Percentiles rank a stretch among this genome's conserved stretches.
phyloP scores from a whole-genome alignment of 345 rosid genomes.

The Mallotus nudiflorus region DNA sequence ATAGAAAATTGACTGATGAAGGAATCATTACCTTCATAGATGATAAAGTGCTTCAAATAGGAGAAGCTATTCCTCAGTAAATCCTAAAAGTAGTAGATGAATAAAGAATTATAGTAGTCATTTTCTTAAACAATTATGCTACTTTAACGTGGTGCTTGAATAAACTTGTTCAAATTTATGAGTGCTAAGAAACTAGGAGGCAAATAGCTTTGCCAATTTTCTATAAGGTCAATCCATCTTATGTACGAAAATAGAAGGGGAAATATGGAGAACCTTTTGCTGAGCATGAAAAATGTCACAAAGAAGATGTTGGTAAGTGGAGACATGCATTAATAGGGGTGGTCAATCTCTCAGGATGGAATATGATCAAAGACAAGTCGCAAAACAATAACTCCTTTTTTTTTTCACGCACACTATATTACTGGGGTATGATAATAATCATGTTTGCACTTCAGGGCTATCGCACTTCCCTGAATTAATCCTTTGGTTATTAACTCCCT shows the following conservation, averaged over 20 bases:
- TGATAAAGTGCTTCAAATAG: background rate
- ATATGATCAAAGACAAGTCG: constrained; percentile 8
- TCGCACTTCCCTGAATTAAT: too few relatives aligned
- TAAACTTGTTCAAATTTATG: background rate
- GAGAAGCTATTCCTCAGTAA: background rate
- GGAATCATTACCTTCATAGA: background rate
- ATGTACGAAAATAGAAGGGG: background rate
- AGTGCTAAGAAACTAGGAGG: background rate
- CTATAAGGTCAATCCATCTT: background rate
- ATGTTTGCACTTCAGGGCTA: too few relatives aligned
- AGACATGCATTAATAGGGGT: constrained; percentile 5
- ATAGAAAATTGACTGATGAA: background rate
- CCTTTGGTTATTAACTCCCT: too few relatives aligned
- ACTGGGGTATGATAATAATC: too few relatives aligned
- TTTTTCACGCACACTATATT: too few relatives aligned
- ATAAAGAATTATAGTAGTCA: background rate
- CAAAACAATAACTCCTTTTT: background rate
- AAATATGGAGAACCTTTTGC: background rate
- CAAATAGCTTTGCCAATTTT: background rate
- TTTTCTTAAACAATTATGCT: background rate
- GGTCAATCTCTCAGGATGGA: constrained; percentile 19
- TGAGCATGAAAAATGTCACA: background rate
- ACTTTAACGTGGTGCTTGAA: background rate
- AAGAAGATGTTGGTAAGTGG: constrained; percentile 5
- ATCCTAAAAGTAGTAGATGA: background rate